These are phyloP conservation scores for Daldinia sp. DNA, from an alignment of 2,329 filamentous ascomycete species.

Conservation along the genomic window DNA sequence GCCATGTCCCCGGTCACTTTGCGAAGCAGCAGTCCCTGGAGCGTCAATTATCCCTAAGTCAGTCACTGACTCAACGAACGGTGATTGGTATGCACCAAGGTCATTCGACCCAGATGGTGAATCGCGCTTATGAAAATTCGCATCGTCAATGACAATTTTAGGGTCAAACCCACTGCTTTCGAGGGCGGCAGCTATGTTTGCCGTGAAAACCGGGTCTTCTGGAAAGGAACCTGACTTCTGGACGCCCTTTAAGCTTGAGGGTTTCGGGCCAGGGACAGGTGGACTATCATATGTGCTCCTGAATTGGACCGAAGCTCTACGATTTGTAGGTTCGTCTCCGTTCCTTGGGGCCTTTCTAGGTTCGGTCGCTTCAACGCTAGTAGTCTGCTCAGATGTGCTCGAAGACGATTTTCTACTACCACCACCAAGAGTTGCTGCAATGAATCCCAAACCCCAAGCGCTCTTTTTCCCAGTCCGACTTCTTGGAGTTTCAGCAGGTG, in stretches of 20 bases:
- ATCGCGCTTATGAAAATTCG: constrained; percentile 70
- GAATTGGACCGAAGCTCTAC: constrained; percentile 49
- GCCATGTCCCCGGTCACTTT: constrained; percentile 53
- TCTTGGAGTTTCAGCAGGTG: constrained; percentile 47
- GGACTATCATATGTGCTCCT: constrained; percentile 60
- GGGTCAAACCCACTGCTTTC: constrained; percentile 78
- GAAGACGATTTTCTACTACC: constrained; percentile 53
- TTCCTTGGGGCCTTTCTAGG: constrained; percentile 41
- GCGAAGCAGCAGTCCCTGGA: constrained; percentile 6
- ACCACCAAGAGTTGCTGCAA: constrained; percentile 63
- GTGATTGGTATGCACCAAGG: constrained; percentile 59
- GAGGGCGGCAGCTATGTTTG: constrained; percentile 75
- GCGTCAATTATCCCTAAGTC: constrained; percentile 57
- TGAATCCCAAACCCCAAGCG: constrained; percentile 61
- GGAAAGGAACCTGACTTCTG: constrained; percentile 75
- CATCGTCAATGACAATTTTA: constrained; percentile 76
- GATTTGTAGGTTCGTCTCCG: constrained; percentile 45
- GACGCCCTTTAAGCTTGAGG: constrained; percentile 58
- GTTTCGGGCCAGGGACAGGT: constrained; percentile 69
- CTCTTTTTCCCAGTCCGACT: constrained; percentile 56
- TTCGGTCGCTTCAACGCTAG: constrained; percentile 34
- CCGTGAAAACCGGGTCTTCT: constrained; percentile 77
- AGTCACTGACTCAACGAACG: constrained; percentile 62
- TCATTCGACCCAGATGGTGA: constrained; percentile 73
- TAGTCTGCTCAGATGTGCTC: constrained; percentile 33